Base-by-base conservation (phyloP, 176 grass and related monocot genomes). In the Bolboschoenus planiculmis region DNA sequence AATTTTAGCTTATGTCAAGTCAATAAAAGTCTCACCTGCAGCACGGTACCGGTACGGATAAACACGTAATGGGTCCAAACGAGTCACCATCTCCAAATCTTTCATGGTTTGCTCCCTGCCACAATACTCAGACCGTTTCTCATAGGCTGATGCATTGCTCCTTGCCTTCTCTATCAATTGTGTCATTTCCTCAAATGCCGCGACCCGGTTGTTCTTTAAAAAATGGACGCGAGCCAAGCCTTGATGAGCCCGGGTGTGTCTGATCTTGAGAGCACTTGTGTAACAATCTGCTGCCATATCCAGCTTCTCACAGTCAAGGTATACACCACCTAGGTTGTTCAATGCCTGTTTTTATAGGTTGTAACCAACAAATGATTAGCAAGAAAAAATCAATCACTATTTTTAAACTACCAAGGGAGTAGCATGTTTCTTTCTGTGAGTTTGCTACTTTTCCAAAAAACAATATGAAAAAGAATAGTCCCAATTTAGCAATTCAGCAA, bases 291-390 rank as follows among this genome's bases (percentile, higher is more conserved):
- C 91, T 85, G 94, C 94, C 39, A 81, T 82, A 53, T 94, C 92
- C 78, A 97, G 79, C 80, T 94, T 94, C 39, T 79, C 94, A 83
- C 91, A 97, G 83, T 97, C 94, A 80, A 97, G 90, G 68, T 94
- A 97, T n/a, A 97, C 92, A 63, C 94, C 91, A 66, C 94, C 94
- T 82, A 97, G 91, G 71, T 97, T 97, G 73, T 97, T 97, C 85
- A 97, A 89, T 56, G 94, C 94, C 94, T 94, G 94, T 9, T 59
- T 57, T 42, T 18, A 5, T 53, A 54, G 16, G 20, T 76, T 48
- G 31, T 54, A 79, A 54, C 31, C 39, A 53, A 78, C 72, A 51
- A 79, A 78, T 56, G 13, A 37, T 80, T 44, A 21, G 40, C 24
- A 47, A 64, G 16, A 82, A 48, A 80, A 79, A 59, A 18, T 78